Percentiles rank a stretch among this genome's conserved stretches.
Evolutionary conservation across 1,139 yeast species (phyloP).

Genomic region (Candida gigantensis): DNA sequence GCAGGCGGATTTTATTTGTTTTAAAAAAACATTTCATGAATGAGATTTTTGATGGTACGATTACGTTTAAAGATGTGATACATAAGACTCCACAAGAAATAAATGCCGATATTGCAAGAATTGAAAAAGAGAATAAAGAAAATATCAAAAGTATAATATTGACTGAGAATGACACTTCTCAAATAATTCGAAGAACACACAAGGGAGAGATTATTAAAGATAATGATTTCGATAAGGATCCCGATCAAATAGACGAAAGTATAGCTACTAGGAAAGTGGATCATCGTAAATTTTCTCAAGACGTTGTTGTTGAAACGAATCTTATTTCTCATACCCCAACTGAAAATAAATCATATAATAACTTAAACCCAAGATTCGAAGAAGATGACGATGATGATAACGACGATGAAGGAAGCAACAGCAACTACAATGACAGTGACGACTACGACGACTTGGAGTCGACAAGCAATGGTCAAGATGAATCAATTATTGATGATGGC

Average conservation of each 20-base stretch:
- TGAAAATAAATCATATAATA: slow-evolving; percentile 16
- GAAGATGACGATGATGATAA: slow-evolving; percentile 20
- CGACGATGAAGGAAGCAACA: slow-evolving; percentile 18
- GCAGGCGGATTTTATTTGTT: slow-evolving; percentile 42
- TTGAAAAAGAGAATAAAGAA: slow-evolving; percentile 17
- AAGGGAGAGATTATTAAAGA: slow-evolving; percentile 86
- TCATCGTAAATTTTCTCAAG: slow-evolving; percentile 38
- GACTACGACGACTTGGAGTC: slow-evolving; percentile 22
- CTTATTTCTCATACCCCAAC: slow-evolving; percentile 11
- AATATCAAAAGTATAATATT: slow-evolving; percentile 40
- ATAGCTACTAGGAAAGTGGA: slow-evolving; percentile 45
- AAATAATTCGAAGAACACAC: slow-evolving; percentile 71
- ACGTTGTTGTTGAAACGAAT: slow-evolving; percentile 10
- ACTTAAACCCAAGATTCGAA: slow-evolving; percentile 15
- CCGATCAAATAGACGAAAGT: slow-evolving; percentile 30
- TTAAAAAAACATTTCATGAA: slow-evolving; percentile 33
- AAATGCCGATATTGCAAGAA: slow-evolving; percentile 20
- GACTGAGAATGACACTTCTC: slow-evolving; percentile 48
- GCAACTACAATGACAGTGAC: slow-evolving; percentile 16
- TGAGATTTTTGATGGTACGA: slow-evolving; percentile 29
- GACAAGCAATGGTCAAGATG: neutral
- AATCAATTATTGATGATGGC: too few relatives aligned
- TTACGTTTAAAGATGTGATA: slow-evolving; percentile 31
- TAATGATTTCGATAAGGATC: slow-evolving; percentile 31
- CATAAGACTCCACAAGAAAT: slow-evolving; percentile 38